A percentile compares a stretch with the other conserved stretches of the same genome.
These are phyloP conservation scores for Eucalyptus fibrosa DNA, from an alignment of 345 rosid species.

Conservation along the genomic window DNA sequence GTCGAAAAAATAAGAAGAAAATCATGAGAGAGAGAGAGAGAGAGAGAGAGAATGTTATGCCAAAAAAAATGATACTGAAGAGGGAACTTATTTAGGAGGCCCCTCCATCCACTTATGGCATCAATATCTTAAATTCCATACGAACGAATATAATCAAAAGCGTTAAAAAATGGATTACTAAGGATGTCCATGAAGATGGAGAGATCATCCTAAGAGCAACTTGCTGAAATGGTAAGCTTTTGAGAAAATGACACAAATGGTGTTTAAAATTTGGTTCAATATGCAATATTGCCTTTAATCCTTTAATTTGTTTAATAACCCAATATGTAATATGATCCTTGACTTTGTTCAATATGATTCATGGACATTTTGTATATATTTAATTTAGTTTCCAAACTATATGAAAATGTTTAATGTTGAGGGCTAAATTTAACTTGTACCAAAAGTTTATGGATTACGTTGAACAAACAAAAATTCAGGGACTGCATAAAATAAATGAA, in stretches of 20 bases:
- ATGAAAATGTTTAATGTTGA: too few species aligned
- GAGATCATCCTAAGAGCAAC: too few species aligned
- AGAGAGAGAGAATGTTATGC: neutral
- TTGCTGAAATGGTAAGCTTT: too few species aligned
- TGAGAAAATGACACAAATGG: too few species aligned
- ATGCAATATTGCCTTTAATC: too few species aligned
- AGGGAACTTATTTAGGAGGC: neutral
- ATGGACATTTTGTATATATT: too few species aligned
- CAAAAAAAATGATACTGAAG: neutral
- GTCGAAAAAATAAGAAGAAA: neutral
- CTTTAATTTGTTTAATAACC: neutral
- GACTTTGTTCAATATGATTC: too few species aligned
- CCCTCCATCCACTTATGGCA: neutral
- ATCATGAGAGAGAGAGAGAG: neutral
- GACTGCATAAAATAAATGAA: accelerated
- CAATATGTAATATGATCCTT: too few species aligned
- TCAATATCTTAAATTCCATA: neutral
- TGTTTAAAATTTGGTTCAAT: accelerated
- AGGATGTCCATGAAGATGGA: too few species aligned
- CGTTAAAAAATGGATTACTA: too few species aligned
- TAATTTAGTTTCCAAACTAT: neutral
- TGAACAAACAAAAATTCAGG: too few species aligned
- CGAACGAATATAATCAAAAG: neutral
- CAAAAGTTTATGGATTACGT: too few species aligned
- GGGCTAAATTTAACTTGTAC: neutral